Base-by-base conservation (phyloP, 208 protist genomes). In the Leishmania major region DNA sequence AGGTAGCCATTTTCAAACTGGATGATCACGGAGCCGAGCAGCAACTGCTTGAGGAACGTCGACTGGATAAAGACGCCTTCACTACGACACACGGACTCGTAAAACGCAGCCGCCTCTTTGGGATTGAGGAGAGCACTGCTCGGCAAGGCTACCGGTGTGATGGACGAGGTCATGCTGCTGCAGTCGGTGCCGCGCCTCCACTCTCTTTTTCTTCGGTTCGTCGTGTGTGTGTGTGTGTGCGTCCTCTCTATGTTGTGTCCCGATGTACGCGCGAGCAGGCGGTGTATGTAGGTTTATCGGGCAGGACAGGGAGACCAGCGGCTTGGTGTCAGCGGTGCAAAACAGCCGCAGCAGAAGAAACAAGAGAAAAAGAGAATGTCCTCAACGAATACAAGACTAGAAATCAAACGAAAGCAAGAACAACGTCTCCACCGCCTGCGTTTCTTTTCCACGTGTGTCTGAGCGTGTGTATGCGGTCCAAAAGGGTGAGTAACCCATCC, bases 1-100 rank as follows among this genome's bases (percentile, higher is more conserved):
- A 97, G 81, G 83, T 97, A 97, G 59, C 90, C 91, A 79, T 96
- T 91, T 62, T 93, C 87, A 77, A 97, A 96, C 72, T 94, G 77
- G 73, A 96, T 92, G 31, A 93, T 74, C 19, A 86, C 83, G 1
- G 83, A 81, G 53, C 87, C 91, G 2, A 81, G 76, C 25, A 86
- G 74, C 25, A 97, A 59, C 69, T 94, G 89, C 59, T 90, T 89
- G n/a, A 93, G 28, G 81, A 96, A 96, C 10, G 88, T 90, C 53
- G 89, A 87, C 79, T 88, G 80, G 49, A 84, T 62, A 75, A 82
- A 62, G 13, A 88, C 72, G 17, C 81, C 82, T 17, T 87, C 64
- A 43, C 64, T 53, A 13, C 79, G 40, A 81, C 94, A 97, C 37
- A 82, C 79, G n/a, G 85, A 64, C 13, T 86, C 81, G 84, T 97